A percentile compares a stretch with the other conserved stretches of the same genome.
These are phyloP conservation scores for Speleostelium caveatum DNA, from an alignment of 78 protist genomes.

Conservation along the genomic window DNA sequence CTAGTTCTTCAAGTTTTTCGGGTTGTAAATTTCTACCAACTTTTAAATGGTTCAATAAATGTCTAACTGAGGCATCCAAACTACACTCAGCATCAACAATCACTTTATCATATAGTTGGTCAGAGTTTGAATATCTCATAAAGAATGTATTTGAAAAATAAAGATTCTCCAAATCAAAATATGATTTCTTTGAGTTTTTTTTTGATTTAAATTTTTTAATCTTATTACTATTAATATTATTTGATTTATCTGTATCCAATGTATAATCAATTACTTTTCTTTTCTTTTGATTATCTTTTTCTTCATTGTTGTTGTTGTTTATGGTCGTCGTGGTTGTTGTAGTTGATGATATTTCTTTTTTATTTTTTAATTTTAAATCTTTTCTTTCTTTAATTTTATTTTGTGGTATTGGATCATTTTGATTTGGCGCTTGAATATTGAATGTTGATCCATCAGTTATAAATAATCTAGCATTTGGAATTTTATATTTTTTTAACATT, in stretches of 20 bases:
- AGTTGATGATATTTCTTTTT: background rate
- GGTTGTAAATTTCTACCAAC: conserved; percentile 37
- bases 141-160: conserved; percentile 45
- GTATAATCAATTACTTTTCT: background rate
- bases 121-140: conserved; percentile 41
- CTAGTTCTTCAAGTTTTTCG: conserved; percentile 12
- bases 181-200: background rate
- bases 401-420: conserved; percentile 37
- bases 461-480: conserved; percentile 68
- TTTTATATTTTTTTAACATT: conserved; percentile 60
- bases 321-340: background rate
- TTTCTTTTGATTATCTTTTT: background rate
- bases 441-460: conserved; percentile 56
- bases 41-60: conserved; percentile 58
- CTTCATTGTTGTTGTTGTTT: background rate
- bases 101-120: conserved; percentile 76
- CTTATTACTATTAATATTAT: conserved; percentile 3
- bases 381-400: background rate
- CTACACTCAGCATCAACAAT: conserved; percentile 92
- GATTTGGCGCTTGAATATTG: conserved; percentile 51
- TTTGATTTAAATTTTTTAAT: background rate
- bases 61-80: conserved; percentile 83
- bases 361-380: conserved; percentile 1
- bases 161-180: conserved; percentile 43
- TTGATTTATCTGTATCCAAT: background rate